A percentile compares a stretch with the other conserved stretches of the same genome.
These are phyloP conservation scores for Pittosporum tobira DNA, from an alignment of 129 eudicot genomes.

Conservation along the genomic window DNA sequence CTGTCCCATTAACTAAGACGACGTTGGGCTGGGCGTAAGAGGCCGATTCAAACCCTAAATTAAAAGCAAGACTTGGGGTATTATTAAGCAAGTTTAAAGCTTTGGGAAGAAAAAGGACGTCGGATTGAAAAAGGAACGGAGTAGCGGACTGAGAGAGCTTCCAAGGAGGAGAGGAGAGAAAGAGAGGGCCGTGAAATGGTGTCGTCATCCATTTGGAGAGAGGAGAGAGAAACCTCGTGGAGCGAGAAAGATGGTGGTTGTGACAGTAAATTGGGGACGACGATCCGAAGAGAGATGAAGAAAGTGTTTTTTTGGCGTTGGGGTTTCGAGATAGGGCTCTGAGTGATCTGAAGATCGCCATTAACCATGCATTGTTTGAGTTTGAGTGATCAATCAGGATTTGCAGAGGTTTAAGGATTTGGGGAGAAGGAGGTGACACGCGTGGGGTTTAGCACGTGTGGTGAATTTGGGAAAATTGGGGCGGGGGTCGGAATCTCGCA, in stretches of 20 bases:
- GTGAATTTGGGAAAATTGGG: background rate
- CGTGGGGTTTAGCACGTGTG: constrained; percentile 21
- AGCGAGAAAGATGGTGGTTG: constrained; percentile 17
- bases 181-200: constrained; percentile 50
- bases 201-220: constrained; percentile 15
- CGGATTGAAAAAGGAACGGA: constrained; percentile 51
- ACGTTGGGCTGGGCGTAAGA: background rate
- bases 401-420: constrained; percentile 19
- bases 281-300: constrained; percentile 21
- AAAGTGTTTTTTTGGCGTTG: constrained; percentile 21
- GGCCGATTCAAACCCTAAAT: constrained; percentile 23
- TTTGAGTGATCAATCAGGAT: background rate
- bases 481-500: no score
- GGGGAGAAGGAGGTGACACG: constrained; percentile 11
- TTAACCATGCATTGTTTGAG: constrained; percentile 26
- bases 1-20: constrained; percentile 9
- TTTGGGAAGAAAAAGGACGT: constrained; percentile 34
- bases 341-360: constrained; percentile 71
- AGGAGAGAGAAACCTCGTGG: constrained; percentile 26
- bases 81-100: constrained; percentile 33
- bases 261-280: constrained; percentile 10
- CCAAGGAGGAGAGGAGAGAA: constrained; percentile 64
- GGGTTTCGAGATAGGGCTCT: constrained; percentile 31
- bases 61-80: constrained; percentile 22
- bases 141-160: constrained; percentile 64